These are phyloP conservation scores for Carex pumila DNA, from an alignment of 176 grass and related monocot species.

Conservation along the genomic window DNA sequence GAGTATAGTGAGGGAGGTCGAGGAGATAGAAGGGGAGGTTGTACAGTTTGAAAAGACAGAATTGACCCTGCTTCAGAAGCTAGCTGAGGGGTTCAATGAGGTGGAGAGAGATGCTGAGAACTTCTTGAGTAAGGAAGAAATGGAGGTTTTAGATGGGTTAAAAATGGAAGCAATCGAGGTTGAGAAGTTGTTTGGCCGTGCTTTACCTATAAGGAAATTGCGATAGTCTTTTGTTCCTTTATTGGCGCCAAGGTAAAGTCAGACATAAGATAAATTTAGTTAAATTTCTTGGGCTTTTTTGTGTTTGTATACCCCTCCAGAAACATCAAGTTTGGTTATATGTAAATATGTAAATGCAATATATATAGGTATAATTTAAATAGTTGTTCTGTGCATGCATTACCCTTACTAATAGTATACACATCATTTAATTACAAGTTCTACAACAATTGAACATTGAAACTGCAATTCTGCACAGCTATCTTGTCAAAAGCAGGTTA, in stretches of 20 bases:
- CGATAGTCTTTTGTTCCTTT: slow-evolving; percentile 30
- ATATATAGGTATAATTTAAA: background rate
- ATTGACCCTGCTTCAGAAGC: slow-evolving; percentile 44
- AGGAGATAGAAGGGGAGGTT: slow-evolving; percentile 74
- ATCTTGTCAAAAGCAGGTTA: background rate
- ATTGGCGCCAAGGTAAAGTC: background rate
- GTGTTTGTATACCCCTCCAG: background rate
- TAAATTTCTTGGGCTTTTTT: background rate
- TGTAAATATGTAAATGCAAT: background rate
- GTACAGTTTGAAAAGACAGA: slow-evolving; percentile 70
- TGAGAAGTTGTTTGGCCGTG: slow-evolving; percentile 61
- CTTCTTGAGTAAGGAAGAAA: slow-evolving; percentile 83
- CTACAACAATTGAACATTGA: background rate
- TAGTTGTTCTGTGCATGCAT: background rate
- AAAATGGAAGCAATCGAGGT: slow-evolving; percentile 83
- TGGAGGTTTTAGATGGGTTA: slow-evolving; percentile 74
- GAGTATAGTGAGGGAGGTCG: slow-evolving; percentile 57
- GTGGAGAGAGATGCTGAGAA: slow-evolving; percentile 53
- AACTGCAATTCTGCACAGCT: background rate
- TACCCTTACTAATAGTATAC: background rate
- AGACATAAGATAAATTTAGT: background rate
- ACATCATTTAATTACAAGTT: background rate
- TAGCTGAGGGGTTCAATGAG: slow-evolving; percentile 60
- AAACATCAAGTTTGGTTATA: background rate
- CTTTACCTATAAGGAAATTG: slow-evolving; percentile 80